Percentiles rank a stretch among this genome's conserved stretches.
These are phyloP conservation scores for Hordeum marinum DNA, from an alignment of 176 grass and related monocot genomes.

Conservation along the genomic window DNA sequence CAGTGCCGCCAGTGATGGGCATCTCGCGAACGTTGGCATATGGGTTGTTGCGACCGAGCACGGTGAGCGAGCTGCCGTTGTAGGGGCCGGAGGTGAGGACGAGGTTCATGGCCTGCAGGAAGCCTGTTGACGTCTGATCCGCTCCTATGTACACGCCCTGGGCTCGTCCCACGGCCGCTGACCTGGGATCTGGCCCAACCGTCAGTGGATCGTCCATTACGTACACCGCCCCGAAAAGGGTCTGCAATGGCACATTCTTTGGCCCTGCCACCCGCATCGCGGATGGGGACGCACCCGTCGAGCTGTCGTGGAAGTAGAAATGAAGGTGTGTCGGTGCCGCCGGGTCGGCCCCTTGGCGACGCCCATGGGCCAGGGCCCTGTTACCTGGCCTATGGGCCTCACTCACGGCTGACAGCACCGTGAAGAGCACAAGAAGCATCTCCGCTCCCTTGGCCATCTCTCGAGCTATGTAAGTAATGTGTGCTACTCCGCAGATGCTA, in stretches of 20 bases:
- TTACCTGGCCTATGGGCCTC: not conserved
- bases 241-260: not conserved
- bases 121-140: conserved; percentile 24
- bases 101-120: conserved; percentile 68
- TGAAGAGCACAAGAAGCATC: not conserved
- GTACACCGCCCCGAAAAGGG: conserved; percentile 36
- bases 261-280: conserved; percentile 24
- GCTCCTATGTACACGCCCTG: conserved; percentile 56
- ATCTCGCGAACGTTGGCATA: conserved; percentile 41
- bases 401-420: not conserved
- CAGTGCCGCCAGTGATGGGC: conserved; percentile 52
- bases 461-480: not conserved
- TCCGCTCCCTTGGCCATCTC: not conserved
- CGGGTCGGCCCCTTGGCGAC: not conserved
- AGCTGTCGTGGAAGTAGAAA: conserved; percentile 91
- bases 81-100: conserved; percentile 42
- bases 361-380: not conserved
- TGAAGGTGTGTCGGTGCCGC: conserved; percentile 37
- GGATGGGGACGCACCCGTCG: too few species aligned
- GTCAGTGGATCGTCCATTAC: conserved; percentile 64
- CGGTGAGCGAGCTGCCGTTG: conserved; percentile 58
- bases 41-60: conserved; percentile 53
- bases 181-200: conserved; percentile 19
- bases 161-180: conserved; percentile 29
- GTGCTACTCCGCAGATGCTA: not conserved